Base-by-base conservation (phyloP, 257 asterid genomes). In the Przewalskia tangutica region DNA sequence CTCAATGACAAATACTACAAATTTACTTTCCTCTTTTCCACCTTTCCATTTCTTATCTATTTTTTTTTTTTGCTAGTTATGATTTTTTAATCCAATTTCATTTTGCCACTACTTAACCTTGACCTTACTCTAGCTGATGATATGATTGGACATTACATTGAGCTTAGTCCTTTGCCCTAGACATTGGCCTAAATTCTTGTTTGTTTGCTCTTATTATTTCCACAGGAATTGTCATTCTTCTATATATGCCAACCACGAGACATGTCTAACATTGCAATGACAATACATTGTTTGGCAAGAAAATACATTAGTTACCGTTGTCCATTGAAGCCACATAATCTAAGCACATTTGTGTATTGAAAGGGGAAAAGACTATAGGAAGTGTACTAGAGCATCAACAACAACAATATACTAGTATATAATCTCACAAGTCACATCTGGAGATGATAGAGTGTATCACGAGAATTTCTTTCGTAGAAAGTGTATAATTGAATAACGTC, bases 81-180 rank as follows among this genome's bases (percentile, higher is more conserved):
- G 36, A 62, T 56, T 80, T 80, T 27, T 80, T 80, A 46, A 23
- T 64, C 50, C 60, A 16, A 20, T 40, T 58, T 63, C 63, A 44
- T 36, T 75, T 50, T 75, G 7, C 62, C 78, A 77, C 48, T 50
- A 77, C 51, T 60, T 82, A 4, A 58, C 82, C 59, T 70, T n/a
- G n/a, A n/a, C n/a, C 66, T 73, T 55, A 56, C 56, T 60, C 34
- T 0, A 27, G 32, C 60, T 79, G 44, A 34, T 27, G 54, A 58
- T 55, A 17, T 68, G 86, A 80, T 62, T 79, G 68, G 71, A 84
- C 81, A 59, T 50, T 10, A 79, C 82, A 79, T 56, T 83, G 0
- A 23, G 77, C 58, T 80, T 46, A 48, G 77, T 67, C 64, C 0
- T 27, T 80, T 62, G 76, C 48, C 11, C 59, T 32, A 46, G 46